phyloP scores from a whole-genome alignment of 1,139 yeast genomes.

The Nadsonia starkeyi-henricii region DNA sequence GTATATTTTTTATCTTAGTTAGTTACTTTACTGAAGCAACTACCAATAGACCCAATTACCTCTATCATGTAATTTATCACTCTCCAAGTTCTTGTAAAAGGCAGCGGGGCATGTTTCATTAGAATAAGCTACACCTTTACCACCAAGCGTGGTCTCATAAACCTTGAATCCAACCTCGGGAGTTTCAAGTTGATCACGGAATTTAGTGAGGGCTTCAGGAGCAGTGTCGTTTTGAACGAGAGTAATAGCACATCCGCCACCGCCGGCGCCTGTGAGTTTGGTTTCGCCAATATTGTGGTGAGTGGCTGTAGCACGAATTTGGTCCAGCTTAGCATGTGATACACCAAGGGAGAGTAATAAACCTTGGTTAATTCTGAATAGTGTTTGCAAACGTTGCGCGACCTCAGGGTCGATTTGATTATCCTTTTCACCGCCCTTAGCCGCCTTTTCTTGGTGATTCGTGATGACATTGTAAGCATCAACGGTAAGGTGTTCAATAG shows the following conservation, averaged over 20 bases:
- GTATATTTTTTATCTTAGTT: too few species aligned
- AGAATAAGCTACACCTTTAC: conserved; percentile 58
- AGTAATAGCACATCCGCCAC: conserved; percentile 97
- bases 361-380: conserved; percentile 82
- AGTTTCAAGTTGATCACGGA: conserved; percentile 24
- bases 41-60: conserved; percentile 7
- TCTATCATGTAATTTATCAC: conserved; percentile 1
- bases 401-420: conserved; percentile 1
- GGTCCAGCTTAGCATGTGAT: conserved; percentile 78
- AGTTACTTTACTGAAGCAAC: too few species aligned
- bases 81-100: conserved; percentile 5
- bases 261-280: conserved; percentile 96
- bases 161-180: conserved; percentile 41
- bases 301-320: conserved; percentile 51
- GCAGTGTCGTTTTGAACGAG: conserved; percentile 39
- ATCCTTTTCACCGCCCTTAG: conserved; percentile 1
- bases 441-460: conserved; percentile 3
- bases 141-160: conserved; percentile 77
- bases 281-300: conserved; percentile 63
- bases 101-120: conserved; percentile 1
- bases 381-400: conserved; percentile 33
- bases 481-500: conserved; percentile 32
- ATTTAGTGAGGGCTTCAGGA: conserved; percentile 21
- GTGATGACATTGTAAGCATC: conserved; percentile 43
- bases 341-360: conserved; percentile 77